Conservation (phyloP, 2,329 filamentous ascomycete genomes). For the Claviceps capensis region DNA sequence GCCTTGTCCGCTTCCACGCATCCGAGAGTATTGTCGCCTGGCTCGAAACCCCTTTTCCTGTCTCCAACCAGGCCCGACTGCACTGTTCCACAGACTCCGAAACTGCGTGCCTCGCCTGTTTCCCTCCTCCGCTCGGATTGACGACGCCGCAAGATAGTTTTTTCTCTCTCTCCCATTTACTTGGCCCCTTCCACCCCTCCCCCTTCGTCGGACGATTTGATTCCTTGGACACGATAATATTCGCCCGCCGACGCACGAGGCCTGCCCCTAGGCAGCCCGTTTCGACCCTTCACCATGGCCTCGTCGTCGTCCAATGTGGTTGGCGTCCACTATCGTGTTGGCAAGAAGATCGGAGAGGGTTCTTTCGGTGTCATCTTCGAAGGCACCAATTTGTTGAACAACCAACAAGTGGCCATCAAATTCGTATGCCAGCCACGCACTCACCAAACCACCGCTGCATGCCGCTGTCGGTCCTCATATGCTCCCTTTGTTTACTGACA, state of each 20-base stretch:
- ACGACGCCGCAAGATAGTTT: constrained; percentile 5
- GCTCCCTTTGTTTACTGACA: constrained; percentile 1
- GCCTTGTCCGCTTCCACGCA: neutral
- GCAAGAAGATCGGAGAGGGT: constrained; percentile 98
- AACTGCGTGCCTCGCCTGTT: constrained; percentile 4
- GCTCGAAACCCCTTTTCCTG: neutral
- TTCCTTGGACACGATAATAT: constrained; percentile 1
- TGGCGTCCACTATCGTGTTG: constrained; percentile 95
- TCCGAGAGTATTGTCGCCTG: constrained; percentile 4
- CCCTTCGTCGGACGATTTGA: neutral
- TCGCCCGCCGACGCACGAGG: constrained; percentile 4
- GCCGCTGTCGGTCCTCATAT: neutral
- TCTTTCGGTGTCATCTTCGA: constrained; percentile 98
- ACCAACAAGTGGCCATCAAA: constrained; percentile 98
- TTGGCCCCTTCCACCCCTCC: neutral
- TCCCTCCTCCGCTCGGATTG: constrained; percentile 5
- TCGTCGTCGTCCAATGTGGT: constrained; percentile 93
- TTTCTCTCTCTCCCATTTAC: neutral
- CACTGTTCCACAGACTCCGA: constrained; percentile 8
- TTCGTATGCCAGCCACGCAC: constrained; percentile 53
- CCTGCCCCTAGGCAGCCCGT: constrained; percentile 4
- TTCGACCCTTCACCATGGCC: constrained; percentile 44
- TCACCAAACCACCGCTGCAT: neutral
- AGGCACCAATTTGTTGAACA: constrained; percentile 95
- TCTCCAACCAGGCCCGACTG: neutral